Evolutionary conservation across 2,329 filamentous ascomycete genomes (phyloP).

Genomic region (Zarea fungicola): DNA sequence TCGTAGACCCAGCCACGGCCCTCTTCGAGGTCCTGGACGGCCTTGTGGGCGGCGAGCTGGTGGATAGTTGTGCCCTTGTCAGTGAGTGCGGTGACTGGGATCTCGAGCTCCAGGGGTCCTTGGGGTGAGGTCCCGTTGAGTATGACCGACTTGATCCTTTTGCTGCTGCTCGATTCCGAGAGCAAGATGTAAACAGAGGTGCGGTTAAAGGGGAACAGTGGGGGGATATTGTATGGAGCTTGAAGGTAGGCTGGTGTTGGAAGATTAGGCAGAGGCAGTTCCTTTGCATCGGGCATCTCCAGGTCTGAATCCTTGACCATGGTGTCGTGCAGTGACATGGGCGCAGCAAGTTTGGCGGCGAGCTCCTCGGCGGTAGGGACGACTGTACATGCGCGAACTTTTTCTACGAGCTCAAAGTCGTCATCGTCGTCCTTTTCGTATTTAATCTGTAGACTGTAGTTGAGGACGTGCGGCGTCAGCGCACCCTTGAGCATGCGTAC

Average conservation of each 20-base stretch:
- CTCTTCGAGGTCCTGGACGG: slow-evolving; percentile 64
- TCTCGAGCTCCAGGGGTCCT: slow-evolving; percentile 57
- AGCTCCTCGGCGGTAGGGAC: slow-evolving; percentile 27
- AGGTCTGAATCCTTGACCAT: slow-evolving; percentile 39
- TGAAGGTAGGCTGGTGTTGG: slow-evolving; percentile 55
- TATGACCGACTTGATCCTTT: slow-evolving; percentile 46
- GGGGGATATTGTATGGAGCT: slow-evolving; percentile 56
- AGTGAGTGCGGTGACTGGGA: slow-evolving; percentile 51
- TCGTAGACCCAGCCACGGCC: slow-evolving; percentile 60
- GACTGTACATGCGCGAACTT: slow-evolving; percentile 43
- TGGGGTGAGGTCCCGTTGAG: slow-evolving; percentile 52
- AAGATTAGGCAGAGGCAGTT: slow-evolving; percentile 47
- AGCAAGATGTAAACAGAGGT: slow-evolving; percentile 62
- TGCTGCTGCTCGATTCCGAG: slow-evolving; percentile 39
- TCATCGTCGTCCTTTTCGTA: slow-evolving; percentile 42
- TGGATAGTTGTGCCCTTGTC: slow-evolving; percentile 54
- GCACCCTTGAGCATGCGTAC: slow-evolving; percentile 71
- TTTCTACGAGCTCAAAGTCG: slow-evolving; percentile 60
- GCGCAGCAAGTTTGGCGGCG: slow-evolving; percentile 15
- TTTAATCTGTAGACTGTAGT: slow-evolving; percentile 60
- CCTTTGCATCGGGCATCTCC: slow-evolving; percentile 20
- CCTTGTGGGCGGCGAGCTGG: slow-evolving; percentile 64
- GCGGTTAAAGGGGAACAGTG: slow-evolving; percentile 62
- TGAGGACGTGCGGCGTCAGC: slow-evolving; percentile 58
- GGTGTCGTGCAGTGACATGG: slow-evolving; percentile 56